phyloP scores from a whole-genome alignment of 192 early-diverging fungal species.

The Chytriomyces confervae region DNA sequence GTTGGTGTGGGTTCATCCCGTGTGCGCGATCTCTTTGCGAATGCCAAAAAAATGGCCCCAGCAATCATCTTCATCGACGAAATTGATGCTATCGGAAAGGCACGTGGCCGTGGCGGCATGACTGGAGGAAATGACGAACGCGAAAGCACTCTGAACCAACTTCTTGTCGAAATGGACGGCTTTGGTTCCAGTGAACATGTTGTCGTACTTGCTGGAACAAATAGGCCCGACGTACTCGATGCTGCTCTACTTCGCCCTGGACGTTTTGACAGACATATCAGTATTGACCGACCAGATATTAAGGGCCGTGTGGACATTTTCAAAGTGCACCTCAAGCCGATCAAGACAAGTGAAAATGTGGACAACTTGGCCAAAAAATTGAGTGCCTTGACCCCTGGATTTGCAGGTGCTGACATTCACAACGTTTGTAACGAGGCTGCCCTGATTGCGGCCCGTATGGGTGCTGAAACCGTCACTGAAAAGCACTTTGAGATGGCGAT shows the following conservation, averaged over 20 bases:
- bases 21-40: constrained; percentile 96
- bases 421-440: constrained; percentile 99
- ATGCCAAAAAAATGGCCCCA: constrained; percentile 95
- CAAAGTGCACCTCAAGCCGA: constrained; percentile 93
- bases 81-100: constrained; percentile 99
- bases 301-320: constrained; percentile 95
- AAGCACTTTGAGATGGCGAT: constrained; percentile 97
- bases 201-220: constrained; percentile 97
- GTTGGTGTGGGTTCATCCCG: constrained; percentile 95
- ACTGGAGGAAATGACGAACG: constrained; percentile 98
- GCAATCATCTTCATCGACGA: constrained; percentile 99
- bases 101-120: constrained; percentile 83
- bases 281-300: constrained; percentile 96
- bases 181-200: constrained; percentile 88
- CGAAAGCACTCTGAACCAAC: constrained; percentile 95
- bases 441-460: constrained; percentile 90
- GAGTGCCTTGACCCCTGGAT: constrained; percentile 96
- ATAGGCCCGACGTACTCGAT: constrained; percentile 96
- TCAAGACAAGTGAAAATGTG: constrained; percentile 66
- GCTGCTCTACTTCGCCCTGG: constrained; percentile 95
- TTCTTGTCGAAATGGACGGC: constrained; percentile 99
- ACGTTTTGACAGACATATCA: constrained; percentile 97
- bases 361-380: constrained; percentile 81
- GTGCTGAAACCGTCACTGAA: constrained; percentile 77
- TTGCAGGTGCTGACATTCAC: constrained; percentile 96